These are phyloP conservation scores for Globisporangium barbulae DNA, from an alignment of 352 stramenopile species.

Conservation along the genomic window DNA sequence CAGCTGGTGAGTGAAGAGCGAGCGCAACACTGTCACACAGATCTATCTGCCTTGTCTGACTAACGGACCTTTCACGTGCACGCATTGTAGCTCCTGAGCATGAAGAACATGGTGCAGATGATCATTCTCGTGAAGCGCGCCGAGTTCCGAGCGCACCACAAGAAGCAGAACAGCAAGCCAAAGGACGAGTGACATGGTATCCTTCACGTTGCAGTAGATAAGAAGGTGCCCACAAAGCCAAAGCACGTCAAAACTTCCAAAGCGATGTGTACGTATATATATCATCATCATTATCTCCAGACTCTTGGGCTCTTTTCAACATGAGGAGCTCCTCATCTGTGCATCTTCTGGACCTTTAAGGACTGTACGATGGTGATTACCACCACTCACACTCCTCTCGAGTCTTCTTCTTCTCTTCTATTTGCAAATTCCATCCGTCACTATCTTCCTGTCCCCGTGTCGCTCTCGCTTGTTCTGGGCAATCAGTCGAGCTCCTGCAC, in stretches of 20 bases:
- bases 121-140: slow-evolving; percentile 75
- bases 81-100: slow-evolving; percentile 53
- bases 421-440: neutral
- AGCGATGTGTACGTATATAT: slow-evolving; percentile 13
- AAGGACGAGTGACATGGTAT: slow-evolving; percentile 31
- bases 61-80: neutral
- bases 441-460: neutral
- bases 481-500: slow-evolving; percentile 77
- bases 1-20: slow-evolving; percentile 52
- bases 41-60: neutral
- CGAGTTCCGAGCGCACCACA: slow-evolving; percentile 52
- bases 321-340: neutral
- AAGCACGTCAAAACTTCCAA: neutral
- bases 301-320: neutral
- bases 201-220: neutral
- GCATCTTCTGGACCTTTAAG: neutral
- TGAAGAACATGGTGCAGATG: slow-evolving; percentile 80
- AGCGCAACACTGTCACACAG: neutral
- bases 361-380: neutral
- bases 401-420: neutral
- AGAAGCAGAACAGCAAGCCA: slow-evolving; percentile 37
- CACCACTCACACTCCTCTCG: neutral
- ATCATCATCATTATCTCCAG: slow-evolving; percentile 2
- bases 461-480: neutral
- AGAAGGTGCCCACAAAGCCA: neutral